Evolutionary conservation across 2,329 filamentous ascomycete species (phyloP).

Genomic region (Sporothrix schenckii): DNA sequence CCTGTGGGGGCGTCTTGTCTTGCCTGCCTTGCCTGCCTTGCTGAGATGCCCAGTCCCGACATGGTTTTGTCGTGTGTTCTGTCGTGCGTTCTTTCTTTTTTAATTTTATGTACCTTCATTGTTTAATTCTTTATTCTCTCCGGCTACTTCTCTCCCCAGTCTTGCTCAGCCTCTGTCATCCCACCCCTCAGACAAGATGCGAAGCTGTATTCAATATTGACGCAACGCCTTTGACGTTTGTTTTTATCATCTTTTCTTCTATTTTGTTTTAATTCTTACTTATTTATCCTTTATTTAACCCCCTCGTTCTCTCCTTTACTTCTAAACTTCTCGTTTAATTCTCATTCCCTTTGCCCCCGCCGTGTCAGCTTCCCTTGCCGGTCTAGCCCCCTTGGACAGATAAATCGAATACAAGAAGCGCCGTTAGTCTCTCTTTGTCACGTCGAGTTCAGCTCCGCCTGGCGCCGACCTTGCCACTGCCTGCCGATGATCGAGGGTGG

Average conservation of each 20-base stretch:
- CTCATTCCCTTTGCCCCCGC: not conserved
- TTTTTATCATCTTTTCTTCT: not conserved
- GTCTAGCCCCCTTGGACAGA: constrained; percentile 14
- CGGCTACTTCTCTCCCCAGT: too few species aligned
- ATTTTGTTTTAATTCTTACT: not conserved
- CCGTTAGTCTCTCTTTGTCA: constrained; percentile 29
- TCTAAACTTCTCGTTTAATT: too few species aligned
- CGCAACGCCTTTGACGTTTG: not conserved
- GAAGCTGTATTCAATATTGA: too few species aligned
- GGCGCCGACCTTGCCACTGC: constrained; percentile 25
- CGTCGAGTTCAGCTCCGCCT: constrained; percentile 31
- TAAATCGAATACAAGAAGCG: constrained; percentile 30
- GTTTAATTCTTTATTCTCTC: not conserved
- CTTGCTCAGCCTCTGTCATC: not conserved
- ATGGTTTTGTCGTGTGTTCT: not conserved
- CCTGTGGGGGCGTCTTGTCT: not conserved
- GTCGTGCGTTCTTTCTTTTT: not conserved
- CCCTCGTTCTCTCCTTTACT: not conserved
- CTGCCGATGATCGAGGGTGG: not conserved
- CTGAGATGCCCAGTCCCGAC: too few species aligned
- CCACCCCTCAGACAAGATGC: not conserved
- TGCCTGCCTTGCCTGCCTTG: too few species aligned
- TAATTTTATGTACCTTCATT: not conserved
- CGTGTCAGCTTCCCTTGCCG: constrained; percentile 11
- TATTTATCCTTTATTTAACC: too few species aligned